These are phyloP conservation scores for Thermomucor indicae-seudaticae DNA, from an alignment of 371 early-diverging fungal genomes.

Conservation along the genomic window DNA sequence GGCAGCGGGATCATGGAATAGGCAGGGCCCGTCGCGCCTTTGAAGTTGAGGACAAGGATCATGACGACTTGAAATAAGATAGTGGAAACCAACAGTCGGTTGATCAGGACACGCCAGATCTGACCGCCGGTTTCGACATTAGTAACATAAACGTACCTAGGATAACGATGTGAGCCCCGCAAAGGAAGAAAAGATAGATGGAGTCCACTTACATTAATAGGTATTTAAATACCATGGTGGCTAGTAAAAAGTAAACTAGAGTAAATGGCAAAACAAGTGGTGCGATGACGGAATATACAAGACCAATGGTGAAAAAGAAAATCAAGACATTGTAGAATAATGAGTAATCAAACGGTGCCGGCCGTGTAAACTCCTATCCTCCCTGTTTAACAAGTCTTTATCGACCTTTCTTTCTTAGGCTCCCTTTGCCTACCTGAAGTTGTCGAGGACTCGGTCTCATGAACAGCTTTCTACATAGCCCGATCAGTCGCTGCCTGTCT, in stretches of 20 bases:
- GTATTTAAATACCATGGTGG: conserved; percentile 57
- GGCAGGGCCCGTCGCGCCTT: conserved; percentile 37
- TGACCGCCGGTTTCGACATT: conserved; percentile 69
- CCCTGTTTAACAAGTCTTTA: background rate
- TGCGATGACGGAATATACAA: conserved; percentile 71
- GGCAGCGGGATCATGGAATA: conserved; percentile 57
- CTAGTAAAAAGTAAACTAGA: conserved; percentile 59
- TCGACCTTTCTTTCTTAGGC: background rate
- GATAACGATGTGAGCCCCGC: background rate
- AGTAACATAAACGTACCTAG: conserved; percentile 61
- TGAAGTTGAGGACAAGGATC: conserved; percentile 55
- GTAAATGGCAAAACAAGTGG: conserved; percentile 72
- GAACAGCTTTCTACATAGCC: conserved; percentile 41
- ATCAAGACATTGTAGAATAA: conserved; percentile 66
- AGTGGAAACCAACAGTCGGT: conserved; percentile 62
- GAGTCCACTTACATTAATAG: conserved; percentile 10
- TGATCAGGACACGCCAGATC: conserved; percentile 75
- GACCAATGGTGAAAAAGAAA: conserved; percentile 65
- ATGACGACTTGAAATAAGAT: conserved; percentile 68
- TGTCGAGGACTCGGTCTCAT: conserved; percentile 73
- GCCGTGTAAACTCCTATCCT: conserved; percentile 50
- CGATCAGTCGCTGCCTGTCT: background rate
- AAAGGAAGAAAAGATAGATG: conserved; percentile 10
- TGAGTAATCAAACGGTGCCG: conserved; percentile 69
- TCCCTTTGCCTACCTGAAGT: conserved; percentile 37